Evolutionary conservation across 306 rosid genomes (phyloP).

Genomic region (Vigna nakashimae): DNA sequence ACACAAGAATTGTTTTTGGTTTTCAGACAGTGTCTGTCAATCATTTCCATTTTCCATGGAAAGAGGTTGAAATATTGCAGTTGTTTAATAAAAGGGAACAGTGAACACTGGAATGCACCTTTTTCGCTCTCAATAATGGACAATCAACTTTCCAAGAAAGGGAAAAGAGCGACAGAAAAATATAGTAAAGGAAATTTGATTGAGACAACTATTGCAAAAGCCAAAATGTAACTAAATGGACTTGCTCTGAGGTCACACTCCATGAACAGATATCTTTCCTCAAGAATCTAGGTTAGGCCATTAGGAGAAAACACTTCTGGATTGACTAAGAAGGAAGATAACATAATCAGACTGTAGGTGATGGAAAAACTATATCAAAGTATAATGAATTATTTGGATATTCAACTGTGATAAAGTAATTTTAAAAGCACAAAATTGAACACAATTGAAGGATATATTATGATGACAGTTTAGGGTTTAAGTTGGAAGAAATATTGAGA

Average conservation of each 20-base stretch:
- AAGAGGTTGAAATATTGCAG: background rate
- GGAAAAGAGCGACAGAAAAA: slow-evolving; percentile 36
- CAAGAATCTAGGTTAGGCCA: slow-evolving; percentile 36
- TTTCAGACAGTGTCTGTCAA: background rate
- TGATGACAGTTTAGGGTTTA: too few relatives aligned
- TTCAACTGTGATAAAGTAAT: too few relatives aligned
- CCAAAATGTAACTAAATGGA: slow-evolving; percentile 34
- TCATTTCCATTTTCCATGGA: background rate
- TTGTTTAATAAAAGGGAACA: slow-evolving; percentile 7
- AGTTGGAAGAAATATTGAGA: too few relatives aligned
- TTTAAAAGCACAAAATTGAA: too few relatives aligned
- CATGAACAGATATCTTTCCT: slow-evolving; percentile 2
- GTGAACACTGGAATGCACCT: slow-evolving; percentile 22
- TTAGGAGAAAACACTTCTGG: slow-evolving; percentile 16
- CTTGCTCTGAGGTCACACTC: slow-evolving; percentile 24
- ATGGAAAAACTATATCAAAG: background rate
- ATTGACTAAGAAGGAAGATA: background rate
- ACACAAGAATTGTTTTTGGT: background rate
- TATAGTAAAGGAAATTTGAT: slow-evolving; percentile 28
- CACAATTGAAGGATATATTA: too few relatives aligned
- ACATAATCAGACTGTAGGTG: background rate
- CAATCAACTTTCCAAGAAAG: slow-evolving; percentile 39
- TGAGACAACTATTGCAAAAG: slow-evolving; percentile 41
- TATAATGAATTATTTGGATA: background rate
- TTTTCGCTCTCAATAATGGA: slow-evolving; percentile 32